phyloP scores from a whole-genome alignment of 2,329 filamentous ascomycete genomes.

The Xylariaceae sp. region DNA sequence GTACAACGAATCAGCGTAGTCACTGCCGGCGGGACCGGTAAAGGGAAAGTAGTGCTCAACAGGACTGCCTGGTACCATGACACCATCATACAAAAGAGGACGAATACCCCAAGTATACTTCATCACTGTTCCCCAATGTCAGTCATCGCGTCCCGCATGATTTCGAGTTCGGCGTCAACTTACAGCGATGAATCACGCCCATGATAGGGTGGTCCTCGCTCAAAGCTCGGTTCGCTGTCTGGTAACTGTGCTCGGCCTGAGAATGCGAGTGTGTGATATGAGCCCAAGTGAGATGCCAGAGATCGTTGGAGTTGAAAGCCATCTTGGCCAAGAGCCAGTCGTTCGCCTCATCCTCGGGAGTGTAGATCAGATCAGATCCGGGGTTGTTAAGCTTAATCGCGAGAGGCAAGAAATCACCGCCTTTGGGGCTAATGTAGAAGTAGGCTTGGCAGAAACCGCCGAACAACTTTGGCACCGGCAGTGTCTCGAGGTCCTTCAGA shows the following conservation, averaged over 20 bases:
- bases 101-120: constrained; percentile 33
- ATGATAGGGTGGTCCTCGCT: constrained; percentile 45
- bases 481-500: constrained; percentile 28
- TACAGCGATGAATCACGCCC: constrained; percentile 37
- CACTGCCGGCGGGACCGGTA: constrained; percentile 28
- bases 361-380: constrained; percentile 41
- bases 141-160: background rate
- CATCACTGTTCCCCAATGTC: constrained; percentile 23
- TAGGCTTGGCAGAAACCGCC: constrained; percentile 43
- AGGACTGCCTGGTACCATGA: constrained; percentile 31
- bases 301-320: constrained; percentile 47
- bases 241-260: constrained; percentile 41
- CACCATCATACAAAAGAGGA: constrained; percentile 24
- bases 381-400: constrained; percentile 44
- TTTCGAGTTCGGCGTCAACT: constrained; percentile 2
- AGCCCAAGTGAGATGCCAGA: constrained; percentile 43
- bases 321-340: constrained; percentile 53
- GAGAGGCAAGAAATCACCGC: constrained; percentile 45
- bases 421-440: constrained; percentile 43
- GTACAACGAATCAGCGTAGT: constrained; percentile 22
- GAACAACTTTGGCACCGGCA: constrained; percentile 26
- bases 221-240: constrained; percentile 45
- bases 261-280: constrained; percentile 45
- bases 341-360: constrained; percentile 40
- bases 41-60: constrained; percentile 34